phyloP scores from a whole-genome alignment of 202 grass and related monocot genomes.

The Elaeis oleifera region DNA sequence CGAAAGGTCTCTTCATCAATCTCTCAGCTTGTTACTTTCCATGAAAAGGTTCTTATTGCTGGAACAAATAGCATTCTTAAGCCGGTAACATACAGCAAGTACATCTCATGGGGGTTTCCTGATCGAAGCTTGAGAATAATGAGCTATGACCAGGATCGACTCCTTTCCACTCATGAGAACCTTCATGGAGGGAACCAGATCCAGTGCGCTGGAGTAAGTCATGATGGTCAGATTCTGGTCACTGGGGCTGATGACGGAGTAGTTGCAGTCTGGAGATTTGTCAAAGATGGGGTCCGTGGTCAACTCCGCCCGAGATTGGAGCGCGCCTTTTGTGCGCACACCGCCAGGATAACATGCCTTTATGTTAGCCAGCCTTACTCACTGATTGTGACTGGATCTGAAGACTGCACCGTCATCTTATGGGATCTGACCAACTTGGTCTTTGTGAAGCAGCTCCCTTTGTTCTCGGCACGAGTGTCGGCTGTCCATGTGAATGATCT shows the following conservation, averaged over 20 bases:
- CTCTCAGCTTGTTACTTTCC: constrained; percentile 88
- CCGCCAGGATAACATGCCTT: constrained; percentile 78
- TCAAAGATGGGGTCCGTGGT: constrained; percentile 57
- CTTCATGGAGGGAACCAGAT: constrained; percentile 95
- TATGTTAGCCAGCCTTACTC: constrained; percentile 95
- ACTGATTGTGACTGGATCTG: constrained; percentile 87
- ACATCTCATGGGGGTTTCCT: constrained; percentile 94
- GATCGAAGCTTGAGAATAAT: constrained; percentile 89
- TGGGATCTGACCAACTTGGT: constrained; percentile 88
- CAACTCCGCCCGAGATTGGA: constrained; percentile 53
- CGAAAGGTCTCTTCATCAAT: constrained; percentile 63
- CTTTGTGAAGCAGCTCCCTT: constrained; percentile 94
- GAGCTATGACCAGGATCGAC: constrained; percentile 90
- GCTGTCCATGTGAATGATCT: constrained; percentile 91
- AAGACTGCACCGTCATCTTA: constrained; percentile 86
- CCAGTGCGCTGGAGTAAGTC: constrained; percentile 89
- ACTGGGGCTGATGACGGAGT: constrained; percentile 88
- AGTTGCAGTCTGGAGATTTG: constrained; percentile 86
- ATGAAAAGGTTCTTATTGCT: constrained; percentile 75
- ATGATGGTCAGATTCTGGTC: constrained; percentile 79
- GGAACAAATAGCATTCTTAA: constrained; percentile 77
- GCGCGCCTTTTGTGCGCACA: constrained; percentile 81
- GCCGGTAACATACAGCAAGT: constrained; percentile 71
- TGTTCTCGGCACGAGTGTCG: constrained; percentile 75
- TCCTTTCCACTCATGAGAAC: constrained; percentile 89